A percentile compares a stretch with the other conserved stretches of the same genome.
Evolutionary conservation across 2,329 filamentous ascomycete genomes (phyloP).

Genomic region (Pseudocercospora musae): DNA sequence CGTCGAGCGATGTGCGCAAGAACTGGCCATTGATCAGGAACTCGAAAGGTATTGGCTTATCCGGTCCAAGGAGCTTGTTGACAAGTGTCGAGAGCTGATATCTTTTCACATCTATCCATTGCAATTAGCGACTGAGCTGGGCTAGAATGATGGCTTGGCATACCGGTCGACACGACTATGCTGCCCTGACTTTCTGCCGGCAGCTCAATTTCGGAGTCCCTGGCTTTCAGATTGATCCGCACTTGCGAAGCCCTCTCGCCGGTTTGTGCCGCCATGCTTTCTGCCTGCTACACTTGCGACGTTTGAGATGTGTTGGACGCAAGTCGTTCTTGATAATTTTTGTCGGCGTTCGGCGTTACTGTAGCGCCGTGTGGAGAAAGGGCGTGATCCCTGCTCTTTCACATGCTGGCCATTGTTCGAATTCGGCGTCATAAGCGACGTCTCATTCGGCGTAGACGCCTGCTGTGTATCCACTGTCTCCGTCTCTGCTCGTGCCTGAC

Average conservation of each 20-base stretch:
- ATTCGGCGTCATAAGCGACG: background rate
- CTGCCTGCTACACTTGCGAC: background rate
- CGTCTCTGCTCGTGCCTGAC: background rate
- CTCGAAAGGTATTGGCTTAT: conserved; percentile 75
- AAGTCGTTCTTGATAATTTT: background rate
- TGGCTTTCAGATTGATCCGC: conserved; percentile 53
- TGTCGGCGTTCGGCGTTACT: conserved; percentile 12
- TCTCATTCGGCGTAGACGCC: background rate
- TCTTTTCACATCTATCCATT: conserved; percentile 49
- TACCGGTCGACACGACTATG: conserved; percentile 58
- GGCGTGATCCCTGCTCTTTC: conserved; percentile 10
- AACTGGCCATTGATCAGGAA: conserved; percentile 95
- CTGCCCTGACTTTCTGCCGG: conserved; percentile 51
- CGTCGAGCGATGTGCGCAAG: conserved; percentile 81
- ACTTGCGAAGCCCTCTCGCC: conserved; percentile 42
- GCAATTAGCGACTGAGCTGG: background rate
- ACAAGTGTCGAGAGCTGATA: conserved; percentile 62
- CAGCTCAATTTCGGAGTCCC: conserved; percentile 52
- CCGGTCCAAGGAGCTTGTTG: conserved; percentile 57
- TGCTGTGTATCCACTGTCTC: conserved; percentile 3
- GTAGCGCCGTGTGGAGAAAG: conserved; percentile 9
- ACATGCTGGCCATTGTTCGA: conserved; percentile 15
- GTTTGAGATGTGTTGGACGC: background rate
- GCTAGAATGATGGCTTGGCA: background rate
- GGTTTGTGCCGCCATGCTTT: conserved; percentile 14